Evolutionary conservation across 495 filamentous ascomycete species (phyloP), one percentile per base, ranked within the genome.

Genomic region (Aspergillus asperescens): DNA sequence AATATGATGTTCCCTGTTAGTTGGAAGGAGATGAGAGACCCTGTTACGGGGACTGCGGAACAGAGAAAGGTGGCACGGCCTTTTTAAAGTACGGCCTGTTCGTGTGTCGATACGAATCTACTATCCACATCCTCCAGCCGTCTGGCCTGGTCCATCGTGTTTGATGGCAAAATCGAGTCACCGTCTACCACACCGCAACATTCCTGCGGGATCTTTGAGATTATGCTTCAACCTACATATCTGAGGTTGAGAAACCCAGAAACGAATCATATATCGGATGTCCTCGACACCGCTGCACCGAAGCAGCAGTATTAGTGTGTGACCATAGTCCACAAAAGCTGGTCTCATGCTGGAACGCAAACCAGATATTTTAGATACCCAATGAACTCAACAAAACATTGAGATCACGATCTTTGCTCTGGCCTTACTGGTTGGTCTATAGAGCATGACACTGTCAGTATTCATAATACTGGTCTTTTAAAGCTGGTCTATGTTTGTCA

Each of bases 11-110:
- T 85, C 59, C 92, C 93, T 10, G 79, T 94, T 23, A 94, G 83
- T 66, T 98, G 93, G 93, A 89, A 87, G 75, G 90, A 97, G 66
- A 92, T 95, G 71, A 78, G 77, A 51, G 90, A 95, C 71, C 82
- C 86, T 7, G 78, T 80, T 45, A 95, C 87, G n/a, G 91, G 90
- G 8, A 46, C 70, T 43, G 80, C 75, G 52, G 93, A 98, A 77
- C 70, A 67, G 57, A 84, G 93, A 68, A 98, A 98, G 74, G 92
- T 96, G 54, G 93, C 92, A 20, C 87, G 93, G 67, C 93, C 92
- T 2, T 87, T 90, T 56, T 96, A 79, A 88, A 38, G 32, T 32
- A 28, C 23, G 20, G 22, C 12, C 18, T 13, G 4, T 2, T 13
- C 19, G 4, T 34, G 44, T 25, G 19, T n/a, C 19, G 7, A 15